A percentile compares a stretch with the other conserved stretches of the same genome.
phyloP scores from a whole-genome alignment of 148 eudicot genomes.

The Rheum nobile region DNA sequence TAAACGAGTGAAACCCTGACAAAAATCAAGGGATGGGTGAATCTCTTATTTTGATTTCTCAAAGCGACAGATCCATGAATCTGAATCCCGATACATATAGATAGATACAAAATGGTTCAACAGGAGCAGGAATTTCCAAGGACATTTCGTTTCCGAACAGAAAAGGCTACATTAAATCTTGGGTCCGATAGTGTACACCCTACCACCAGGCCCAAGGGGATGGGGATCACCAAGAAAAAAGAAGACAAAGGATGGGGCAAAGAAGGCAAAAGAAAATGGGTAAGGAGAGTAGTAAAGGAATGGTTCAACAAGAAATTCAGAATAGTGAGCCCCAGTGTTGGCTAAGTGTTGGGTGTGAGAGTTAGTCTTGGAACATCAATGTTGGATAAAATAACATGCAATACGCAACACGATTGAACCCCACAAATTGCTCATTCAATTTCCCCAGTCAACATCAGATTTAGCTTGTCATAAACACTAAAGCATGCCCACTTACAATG shows the following conservation, averaged over 20 bases:
- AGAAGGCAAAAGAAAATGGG: constrained; percentile 2
- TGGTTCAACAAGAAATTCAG: background rate
- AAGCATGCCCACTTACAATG: background rate
- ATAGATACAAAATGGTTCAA: too few species aligned
- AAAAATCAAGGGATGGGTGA: too few species aligned
- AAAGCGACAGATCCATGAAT: too few species aligned
- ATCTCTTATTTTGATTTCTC: too few species aligned
- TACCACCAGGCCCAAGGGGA: background rate
- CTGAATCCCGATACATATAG: too few species aligned
- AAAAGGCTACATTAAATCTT: background rate
- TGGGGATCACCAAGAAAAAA: background rate
- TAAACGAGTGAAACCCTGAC: too few species aligned
- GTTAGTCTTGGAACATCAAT: background rate
- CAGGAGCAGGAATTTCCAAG: too few species aligned
- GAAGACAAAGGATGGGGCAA: constrained; percentile 5
- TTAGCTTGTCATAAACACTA: background rate
- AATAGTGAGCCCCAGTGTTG: constrained; percentile 3
- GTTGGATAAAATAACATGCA: background rate
- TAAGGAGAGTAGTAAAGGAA: background rate
- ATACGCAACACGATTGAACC: background rate
- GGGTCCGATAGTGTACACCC: background rate
- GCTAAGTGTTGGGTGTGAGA: background rate
- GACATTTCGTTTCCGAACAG: too few species aligned
- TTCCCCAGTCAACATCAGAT: background rate
- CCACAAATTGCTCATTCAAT: background rate